Evolutionary conservation across 306 rosid species (phyloP), one percentile per base, ranked within the genome.

Genomic region (Cicer yamashitae): DNA sequence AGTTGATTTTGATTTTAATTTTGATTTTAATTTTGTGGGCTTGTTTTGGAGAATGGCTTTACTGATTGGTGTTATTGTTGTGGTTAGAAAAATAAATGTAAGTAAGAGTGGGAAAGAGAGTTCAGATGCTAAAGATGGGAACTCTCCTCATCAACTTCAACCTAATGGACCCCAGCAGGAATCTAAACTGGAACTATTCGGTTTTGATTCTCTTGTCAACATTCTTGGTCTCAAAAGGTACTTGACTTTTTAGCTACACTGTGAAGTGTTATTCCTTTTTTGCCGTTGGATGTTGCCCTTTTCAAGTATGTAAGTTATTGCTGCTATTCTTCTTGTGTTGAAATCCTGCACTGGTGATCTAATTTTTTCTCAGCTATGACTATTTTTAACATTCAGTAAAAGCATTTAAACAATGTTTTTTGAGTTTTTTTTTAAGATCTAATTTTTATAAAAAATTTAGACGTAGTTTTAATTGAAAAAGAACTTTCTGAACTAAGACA

Each of bases 161-260:
- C 85, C 86, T 62, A 85, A 86, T 53, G 92, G 98, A 65, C 78
- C 93, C 30, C 96, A 82, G 67, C 89, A 81, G 77, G 99, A 96
- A 39, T 96, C 99, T 25, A 96, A 88, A 74, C 79, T 96, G 79
- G 99, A 96, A 76, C 77, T 96, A 76, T 96, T 96, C 44, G 99
- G 99, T 79, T 96, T 96, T 82, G 99, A 94, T 89, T 96, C 99
- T 74, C 99, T 96, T 60, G 99, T 96, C 77, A 96, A 92, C 79
- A 96, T 96, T 89, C 98, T 96, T 43, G 99, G 99, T 81, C 98
- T 96, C 61, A 96, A 86, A 84, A 96, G 99, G 99, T 94, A 82
- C 25, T 30, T 5, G 63, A 34, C 64, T 81, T 67, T 10, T 61
- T 72, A 14, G 69, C 68, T 67, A 45, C 10, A 60, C 75, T 69